A percentile compares a stretch with the other conserved stretches of the same genome.
Evolutionary conservation across 805 yeast genomes (phyloP).

Genomic region (Starmerella khaoyaiensis): DNA sequence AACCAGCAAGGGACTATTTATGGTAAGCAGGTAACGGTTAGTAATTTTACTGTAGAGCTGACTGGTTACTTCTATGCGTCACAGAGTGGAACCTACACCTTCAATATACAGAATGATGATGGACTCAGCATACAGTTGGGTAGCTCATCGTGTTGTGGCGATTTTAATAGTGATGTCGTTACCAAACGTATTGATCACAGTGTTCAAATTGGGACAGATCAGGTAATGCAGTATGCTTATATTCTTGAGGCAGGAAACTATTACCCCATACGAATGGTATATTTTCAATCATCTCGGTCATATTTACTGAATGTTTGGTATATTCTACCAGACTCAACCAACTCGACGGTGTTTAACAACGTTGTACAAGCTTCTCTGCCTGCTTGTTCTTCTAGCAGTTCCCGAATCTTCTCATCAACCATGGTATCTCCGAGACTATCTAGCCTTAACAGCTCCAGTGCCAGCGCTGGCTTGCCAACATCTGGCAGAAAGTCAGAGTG

Average conservation of each 20-base stretch:
- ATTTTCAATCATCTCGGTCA: too few species aligned
- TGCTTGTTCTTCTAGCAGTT: too few species aligned
- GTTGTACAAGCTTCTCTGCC: too few species aligned
- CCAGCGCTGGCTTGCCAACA: too few species aligned
- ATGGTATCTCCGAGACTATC: too few species aligned
- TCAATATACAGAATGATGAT: background rate
- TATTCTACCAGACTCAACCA: too few species aligned
- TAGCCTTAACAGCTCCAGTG: too few species aligned
- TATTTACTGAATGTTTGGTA: too few species aligned
- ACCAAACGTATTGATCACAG: background rate
- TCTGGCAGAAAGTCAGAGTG: too few species aligned
- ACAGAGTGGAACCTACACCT: slow-evolving; percentile 2
- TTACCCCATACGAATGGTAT: slow-evolving; percentile 2
- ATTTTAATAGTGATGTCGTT: background rate
- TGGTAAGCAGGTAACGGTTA: background rate
- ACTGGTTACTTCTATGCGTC: slow-evolving; percentile 7
- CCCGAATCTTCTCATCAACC: too few species aligned
- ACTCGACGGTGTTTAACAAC: too few species aligned
- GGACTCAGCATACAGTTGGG: slow-evolving; percentile 1
- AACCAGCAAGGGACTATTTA: background rate
- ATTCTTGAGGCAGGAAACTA: background rate
- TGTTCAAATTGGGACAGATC: background rate
- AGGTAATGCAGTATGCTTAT: background rate
- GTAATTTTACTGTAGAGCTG: slow-evolving; percentile 2
- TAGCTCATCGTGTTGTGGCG: slow-evolving; percentile 1